A percentile compares a stretch with the other conserved stretches of the same genome.
Evolutionary conservation across 2,329 filamentous ascomycete species (phyloP).

Genomic region (Talaromyces sp.): DNA sequence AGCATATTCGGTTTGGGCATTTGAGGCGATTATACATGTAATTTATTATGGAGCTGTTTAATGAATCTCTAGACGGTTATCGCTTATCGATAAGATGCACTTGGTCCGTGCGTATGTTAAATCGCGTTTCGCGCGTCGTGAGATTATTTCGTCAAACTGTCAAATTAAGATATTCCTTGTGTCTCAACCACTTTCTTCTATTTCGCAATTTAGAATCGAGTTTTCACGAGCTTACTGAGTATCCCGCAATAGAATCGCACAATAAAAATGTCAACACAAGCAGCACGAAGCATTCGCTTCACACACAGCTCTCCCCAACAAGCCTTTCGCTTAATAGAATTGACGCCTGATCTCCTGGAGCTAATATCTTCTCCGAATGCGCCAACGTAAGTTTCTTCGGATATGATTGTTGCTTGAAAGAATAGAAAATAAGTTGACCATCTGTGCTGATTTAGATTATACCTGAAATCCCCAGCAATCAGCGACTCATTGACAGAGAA

Average conservation of each 20-base stretch:
- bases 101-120: conserved; percentile 30
- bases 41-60: not conserved
- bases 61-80: not conserved
- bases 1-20: not conserved
- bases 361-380: conserved; percentile 50
- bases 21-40: not conserved
- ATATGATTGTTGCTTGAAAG: not conserved
- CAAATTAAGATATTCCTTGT: not conserved
- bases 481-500: conserved; percentile 21
- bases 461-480: conserved; percentile 41
- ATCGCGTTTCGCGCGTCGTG: conserved; percentile 22
- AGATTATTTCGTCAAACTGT: not conserved
- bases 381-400: conserved; percentile 31
- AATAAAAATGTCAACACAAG: conserved; percentile 39
- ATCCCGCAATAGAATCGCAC: not conserved
- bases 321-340: conserved; percentile 58
- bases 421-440: not conserved
- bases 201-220: not conserved
- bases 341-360: conserved; percentile 56
- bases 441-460: conserved; percentile 31
- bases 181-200: not conserved
- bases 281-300: conserved; percentile 36
- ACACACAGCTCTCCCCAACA: conserved; percentile 47
- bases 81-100: conserved; percentile 26
- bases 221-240: no score